Evolutionary conservation across 768 basidiomycete species (phyloP).

Genomic region (Kwoniella dendrophila): DNA sequence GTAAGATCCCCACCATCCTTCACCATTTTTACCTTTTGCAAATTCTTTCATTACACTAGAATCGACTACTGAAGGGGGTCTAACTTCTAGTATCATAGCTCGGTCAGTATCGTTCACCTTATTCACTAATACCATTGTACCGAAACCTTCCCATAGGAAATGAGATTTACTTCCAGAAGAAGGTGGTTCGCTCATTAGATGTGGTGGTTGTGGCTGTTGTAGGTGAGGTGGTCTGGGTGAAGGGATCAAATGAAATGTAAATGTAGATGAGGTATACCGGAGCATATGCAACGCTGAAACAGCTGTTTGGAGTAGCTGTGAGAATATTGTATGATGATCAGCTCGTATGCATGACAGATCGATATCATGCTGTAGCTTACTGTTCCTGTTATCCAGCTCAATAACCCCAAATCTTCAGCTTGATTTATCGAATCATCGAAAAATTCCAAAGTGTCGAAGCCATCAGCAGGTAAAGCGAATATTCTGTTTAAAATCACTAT

Average conservation of each 20-base stretch:
- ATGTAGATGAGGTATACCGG: slow-evolving; percentile 44
- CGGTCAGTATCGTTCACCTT: slow-evolving; percentile 42
- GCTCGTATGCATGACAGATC: neutral
- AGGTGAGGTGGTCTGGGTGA: slow-evolving; percentile 27
- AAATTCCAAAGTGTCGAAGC: slow-evolving; percentile 51
- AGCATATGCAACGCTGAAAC: slow-evolving; percentile 51
- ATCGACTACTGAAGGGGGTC: slow-evolving; percentile 49
- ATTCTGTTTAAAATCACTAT: slow-evolving; percentile 37
- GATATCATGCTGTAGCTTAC: slow-evolving; percentile 27
- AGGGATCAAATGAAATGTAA: slow-evolving; percentile 50
- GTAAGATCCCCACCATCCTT: slow-evolving; percentile 46
- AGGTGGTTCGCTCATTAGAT: neutral
- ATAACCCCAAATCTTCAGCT: slow-evolving; percentile 48
- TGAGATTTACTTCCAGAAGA: slow-evolving; percentile 1
- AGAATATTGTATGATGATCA: neutral
- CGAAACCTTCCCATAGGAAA: slow-evolving; percentile 51
- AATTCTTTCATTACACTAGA: slow-evolving; percentile 46
- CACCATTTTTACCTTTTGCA: slow-evolving; percentile 27
- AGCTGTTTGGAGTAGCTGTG: slow-evolving; percentile 50
- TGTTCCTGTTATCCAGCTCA: slow-evolving; percentile 52
- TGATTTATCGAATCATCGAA: slow-evolving; percentile 41
- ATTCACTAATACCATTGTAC: slow-evolving; percentile 51
- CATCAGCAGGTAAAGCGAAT: slow-evolving; percentile 52
- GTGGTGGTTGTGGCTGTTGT: slow-evolving; percentile 5
- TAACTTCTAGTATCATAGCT: slow-evolving; percentile 44